A percentile compares a stretch with the other conserved stretches of the same genome.
phyloP scores from a whole-genome alignment of 768 basidiomycete genomes.

The Hebeloma cylindrosporum region DNA sequence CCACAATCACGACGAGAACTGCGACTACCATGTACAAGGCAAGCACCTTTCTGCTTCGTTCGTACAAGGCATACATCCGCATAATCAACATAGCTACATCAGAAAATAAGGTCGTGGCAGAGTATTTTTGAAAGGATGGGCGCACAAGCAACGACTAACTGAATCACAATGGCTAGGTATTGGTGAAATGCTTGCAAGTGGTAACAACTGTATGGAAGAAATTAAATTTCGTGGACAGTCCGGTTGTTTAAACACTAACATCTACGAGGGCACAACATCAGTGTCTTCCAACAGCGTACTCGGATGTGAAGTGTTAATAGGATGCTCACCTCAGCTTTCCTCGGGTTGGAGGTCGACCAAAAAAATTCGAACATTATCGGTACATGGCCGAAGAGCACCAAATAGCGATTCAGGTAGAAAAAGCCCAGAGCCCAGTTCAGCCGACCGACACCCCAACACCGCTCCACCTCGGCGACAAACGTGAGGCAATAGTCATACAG shows the following conservation, averaged over 20 bases:
- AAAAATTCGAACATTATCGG: slow-evolving; percentile 37
- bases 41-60: slow-evolving; percentile 31
- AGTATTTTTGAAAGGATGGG: not conserved
- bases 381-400: slow-evolving; percentile 37
- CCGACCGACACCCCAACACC: slow-evolving; percentile 46
- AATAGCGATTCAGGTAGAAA: slow-evolving; percentile 45
- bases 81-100: slow-evolving; percentile 35
- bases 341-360: slow-evolving; percentile 27
- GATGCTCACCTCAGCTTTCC: slow-evolving; percentile 28
- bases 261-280: not conserved
- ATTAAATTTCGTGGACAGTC: not conserved
- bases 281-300: not conserved
- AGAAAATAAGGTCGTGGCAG: not conserved
- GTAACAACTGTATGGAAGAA: slow-evolving; percentile 30
- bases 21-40: slow-evolving; percentile 26
- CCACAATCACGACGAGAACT: slow-evolving; percentile 23
- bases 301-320: not conserved
- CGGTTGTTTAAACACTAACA: slow-evolving; percentile 13
- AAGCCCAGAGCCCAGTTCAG: slow-evolving; percentile 33
- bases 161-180: slow-evolving; percentile 33
- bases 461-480: slow-evolving; percentile 38
- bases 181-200: slow-evolving; percentile 35
- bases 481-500: slow-evolving; percentile 50
- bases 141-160: slow-evolving; percentile 36
- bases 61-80: slow-evolving; percentile 45